Evolutionary conservation across 225 moss, liverwort and hornwort genomes (phyloP).

Genomic region (Rhytidiadelphus loreus): DNA sequence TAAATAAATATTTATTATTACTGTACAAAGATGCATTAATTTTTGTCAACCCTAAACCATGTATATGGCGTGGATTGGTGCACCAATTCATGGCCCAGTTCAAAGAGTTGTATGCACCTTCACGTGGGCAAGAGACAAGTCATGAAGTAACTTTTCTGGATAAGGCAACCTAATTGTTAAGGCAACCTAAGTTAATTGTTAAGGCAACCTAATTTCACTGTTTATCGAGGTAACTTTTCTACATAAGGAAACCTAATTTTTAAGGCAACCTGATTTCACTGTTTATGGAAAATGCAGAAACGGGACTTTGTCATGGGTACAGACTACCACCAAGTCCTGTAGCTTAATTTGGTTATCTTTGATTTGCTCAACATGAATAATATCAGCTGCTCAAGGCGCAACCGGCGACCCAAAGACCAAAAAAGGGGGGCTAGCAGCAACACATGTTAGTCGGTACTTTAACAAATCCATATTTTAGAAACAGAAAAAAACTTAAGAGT

Average conservation of each 20-base stretch:
- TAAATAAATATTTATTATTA: too few relatives aligned
- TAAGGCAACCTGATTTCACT: too few relatives aligned
- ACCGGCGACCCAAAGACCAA: neutral
- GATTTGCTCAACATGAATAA: neutral
- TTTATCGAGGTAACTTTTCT: too few relatives aligned
- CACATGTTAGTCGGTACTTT: neutral
- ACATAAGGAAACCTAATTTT: neutral
- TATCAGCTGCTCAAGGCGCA: neutral
- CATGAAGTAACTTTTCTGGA: neutral
- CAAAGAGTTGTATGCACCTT: neutral
- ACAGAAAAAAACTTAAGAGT: neutral
- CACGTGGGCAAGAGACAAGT: neutral
- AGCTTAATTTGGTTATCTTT: neutral
- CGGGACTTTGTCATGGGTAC: neutral
- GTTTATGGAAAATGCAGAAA: neutral
- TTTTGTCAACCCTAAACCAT: too few relatives aligned
- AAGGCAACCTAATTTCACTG: too few relatives aligned
- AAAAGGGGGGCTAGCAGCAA: neutral
- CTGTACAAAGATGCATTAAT: too few relatives aligned
- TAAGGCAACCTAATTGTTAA: too few relatives aligned
- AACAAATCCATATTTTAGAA: too few relatives aligned
- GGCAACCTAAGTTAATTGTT: too few relatives aligned
- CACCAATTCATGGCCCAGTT: fast-evolving
- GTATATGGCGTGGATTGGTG: too few relatives aligned
- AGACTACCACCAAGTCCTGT: neutral